Conservation (phyloP, 805 yeast species). For the Saccharomycopsis capsularis region DNA sequence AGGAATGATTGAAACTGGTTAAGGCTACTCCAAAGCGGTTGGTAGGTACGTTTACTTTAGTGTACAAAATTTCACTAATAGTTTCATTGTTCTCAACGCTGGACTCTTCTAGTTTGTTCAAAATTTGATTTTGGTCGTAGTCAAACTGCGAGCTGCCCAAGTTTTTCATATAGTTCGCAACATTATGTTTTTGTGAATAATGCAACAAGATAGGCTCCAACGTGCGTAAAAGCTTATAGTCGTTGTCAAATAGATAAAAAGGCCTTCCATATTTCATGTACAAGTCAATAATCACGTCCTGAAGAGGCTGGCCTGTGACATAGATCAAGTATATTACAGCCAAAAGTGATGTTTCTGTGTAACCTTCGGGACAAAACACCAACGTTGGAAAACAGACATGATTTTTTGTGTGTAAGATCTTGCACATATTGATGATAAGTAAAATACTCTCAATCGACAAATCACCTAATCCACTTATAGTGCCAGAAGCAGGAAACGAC, state of each 20-base stretch:
- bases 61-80: slow-evolving; percentile 33
- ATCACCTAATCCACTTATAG: slow-evolving; percentile 63
- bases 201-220: slow-evolving; percentile 54
- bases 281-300: slow-evolving; percentile 58
- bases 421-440: slow-evolving; percentile 62
- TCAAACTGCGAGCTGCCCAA: neutral
- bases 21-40: neutral
- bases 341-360: slow-evolving; percentile 81
- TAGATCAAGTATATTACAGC: slow-evolving; percentile 67
- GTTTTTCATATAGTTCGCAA: neutral
- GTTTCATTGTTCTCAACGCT: slow-evolving; percentile 27
- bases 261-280: slow-evolving; percentile 68
- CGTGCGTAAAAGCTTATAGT: slow-evolving; percentile 57
- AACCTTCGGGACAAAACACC: slow-evolving; percentile 82
- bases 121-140: neutral
- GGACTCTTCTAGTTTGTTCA: neutral
- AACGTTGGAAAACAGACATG: slow-evolving; percentile 38
- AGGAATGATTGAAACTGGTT: neutral
- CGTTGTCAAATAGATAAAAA: slow-evolving; percentile 75
- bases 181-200: slow-evolving; percentile 46
- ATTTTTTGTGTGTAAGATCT: slow-evolving; percentile 47
- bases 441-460: slow-evolving; percentile 53
- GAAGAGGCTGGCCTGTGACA: slow-evolving; percentile 49
- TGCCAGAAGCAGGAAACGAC: slow-evolving; percentile 82
- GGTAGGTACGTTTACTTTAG: slow-evolving; percentile 12